Evolutionary conservation across 1,139 yeast species (phyloP), one percentile per base, ranked within the genome.

Genomic region (Eremothecium gossypii): DNA sequence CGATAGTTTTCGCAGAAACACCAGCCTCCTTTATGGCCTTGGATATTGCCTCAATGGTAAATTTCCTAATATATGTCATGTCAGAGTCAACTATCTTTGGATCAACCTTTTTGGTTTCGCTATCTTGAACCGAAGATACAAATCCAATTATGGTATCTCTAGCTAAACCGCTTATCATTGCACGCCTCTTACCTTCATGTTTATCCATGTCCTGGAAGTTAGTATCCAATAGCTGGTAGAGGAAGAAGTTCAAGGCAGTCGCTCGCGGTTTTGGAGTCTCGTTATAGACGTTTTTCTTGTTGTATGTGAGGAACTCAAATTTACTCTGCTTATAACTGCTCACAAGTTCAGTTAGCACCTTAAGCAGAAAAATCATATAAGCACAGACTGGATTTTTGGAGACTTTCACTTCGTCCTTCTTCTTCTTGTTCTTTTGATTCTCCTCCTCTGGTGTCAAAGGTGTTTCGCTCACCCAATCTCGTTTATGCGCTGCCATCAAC

Each of bases 311-410:
- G 54, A 89, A 83, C 53, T 86, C 96, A 41, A 83, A 70, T 58
- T 89, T 89, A 45, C 91, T 77, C 47, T 77, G 79, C 50, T 81
- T 82, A 61, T 87, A 89, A 1, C 95, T 83, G 2, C 81, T 77
- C 13, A 87, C 62, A 11, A 87, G 65, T 52, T 89, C 97, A 1
- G 81, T 71, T 31, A 87, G 62, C 0, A 77, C 65, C 53, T 80
- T 85, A 33, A 89, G 64, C 34, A 89, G 63, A 56, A 80, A 84
- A 39, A 83, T 73, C 42, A 78, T 77, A 54, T 83, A 79, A 0
- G 79, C 70, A 58, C 81, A 83, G 30, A 74, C 69, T 9, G 67
- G 63, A 47, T 71, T 72, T 39, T 65, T 68, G 9, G 68, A 38
- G 54, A 63, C 55, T 58, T 70, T 53, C 38, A 57, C 41, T 54